phyloP scores from a whole-genome alignment of 331 rosid genomes.

The Spiraea crenata region DNA sequence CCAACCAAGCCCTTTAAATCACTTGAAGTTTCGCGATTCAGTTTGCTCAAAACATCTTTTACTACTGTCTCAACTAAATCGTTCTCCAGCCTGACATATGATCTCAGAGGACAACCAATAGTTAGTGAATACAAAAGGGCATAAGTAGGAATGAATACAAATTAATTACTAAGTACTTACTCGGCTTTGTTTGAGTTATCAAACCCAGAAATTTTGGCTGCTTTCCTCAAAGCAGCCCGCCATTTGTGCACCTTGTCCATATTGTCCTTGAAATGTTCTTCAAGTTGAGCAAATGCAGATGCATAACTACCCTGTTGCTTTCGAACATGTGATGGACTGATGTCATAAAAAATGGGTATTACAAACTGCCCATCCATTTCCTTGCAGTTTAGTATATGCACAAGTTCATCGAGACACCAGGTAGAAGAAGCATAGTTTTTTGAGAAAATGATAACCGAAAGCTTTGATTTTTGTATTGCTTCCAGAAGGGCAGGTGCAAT shows the following conservation, averaged over 20 bases:
- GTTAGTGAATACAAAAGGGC: neutral
- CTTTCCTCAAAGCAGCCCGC: constrained; percentile 2
- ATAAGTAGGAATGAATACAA: neutral
- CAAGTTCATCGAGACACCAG: neutral
- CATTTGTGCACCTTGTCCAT: neutral
- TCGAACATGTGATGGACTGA: neutral
- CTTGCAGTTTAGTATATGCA: neutral
- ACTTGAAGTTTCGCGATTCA: neutral
- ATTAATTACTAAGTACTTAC: neutral
- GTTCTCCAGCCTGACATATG: constrained; percentile 18
- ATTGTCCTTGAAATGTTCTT: neutral
- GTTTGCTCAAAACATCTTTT: neutral
- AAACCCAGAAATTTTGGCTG: constrained; percentile 1
- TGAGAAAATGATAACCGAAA: constrained; percentile 3
- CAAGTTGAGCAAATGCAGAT: neutral
- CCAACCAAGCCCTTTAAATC: constrained; percentile 1
- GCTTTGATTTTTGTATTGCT: constrained; percentile 11
- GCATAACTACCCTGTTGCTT: neutral
- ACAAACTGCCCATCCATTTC: neutral
- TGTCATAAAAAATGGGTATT: neutral
- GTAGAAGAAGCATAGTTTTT: neutral
- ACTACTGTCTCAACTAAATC: constrained; percentile 17
- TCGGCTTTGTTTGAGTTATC: neutral
- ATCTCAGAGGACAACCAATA: too few species aligned
- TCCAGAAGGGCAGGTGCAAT: constrained; percentile 4